phyloP scores from a whole-genome alignment of 2,329 filamentous ascomycete genomes.

The Xenoacremonium recifei region DNA sequence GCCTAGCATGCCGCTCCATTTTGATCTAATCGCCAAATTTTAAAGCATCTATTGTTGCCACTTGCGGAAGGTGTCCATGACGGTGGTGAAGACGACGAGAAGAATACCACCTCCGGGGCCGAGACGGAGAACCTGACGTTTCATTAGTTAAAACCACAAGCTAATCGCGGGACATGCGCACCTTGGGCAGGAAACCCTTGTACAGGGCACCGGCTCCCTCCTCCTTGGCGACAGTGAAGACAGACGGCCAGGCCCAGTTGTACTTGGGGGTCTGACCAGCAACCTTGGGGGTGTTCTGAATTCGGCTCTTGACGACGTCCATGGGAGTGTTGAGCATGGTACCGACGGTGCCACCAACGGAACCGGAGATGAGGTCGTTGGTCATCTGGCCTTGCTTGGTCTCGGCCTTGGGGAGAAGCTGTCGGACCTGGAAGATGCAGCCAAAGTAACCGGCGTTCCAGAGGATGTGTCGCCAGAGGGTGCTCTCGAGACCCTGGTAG shows the following conservation, averaged over 20 bases:
- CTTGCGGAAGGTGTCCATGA: constrained; percentile 89
- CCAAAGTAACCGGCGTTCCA: constrained; percentile 98
- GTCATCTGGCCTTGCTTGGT: constrained; percentile 78
- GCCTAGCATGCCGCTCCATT: not conserved
- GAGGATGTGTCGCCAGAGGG: constrained; percentile 84
- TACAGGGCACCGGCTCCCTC: constrained; percentile 91
- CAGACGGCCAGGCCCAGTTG: constrained; percentile 94
- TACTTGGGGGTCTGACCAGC: constrained; percentile 86
- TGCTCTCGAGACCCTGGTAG: constrained; percentile 96
- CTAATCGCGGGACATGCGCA: constrained; percentile 45
- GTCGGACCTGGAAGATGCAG: constrained; percentile 95
- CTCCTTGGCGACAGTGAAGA: constrained; percentile 85
- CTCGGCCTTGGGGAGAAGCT: constrained; percentile 75
- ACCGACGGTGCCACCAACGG: constrained; percentile 82
- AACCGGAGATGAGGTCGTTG: constrained; percentile 86
- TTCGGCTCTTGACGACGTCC: constrained; percentile 97
- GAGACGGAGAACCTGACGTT: constrained; percentile 42
- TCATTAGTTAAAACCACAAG: constrained; percentile 6
- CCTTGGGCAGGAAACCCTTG: constrained; percentile 98
- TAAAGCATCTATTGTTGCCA: constrained; percentile 28
- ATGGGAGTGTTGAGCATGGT: constrained; percentile 93
- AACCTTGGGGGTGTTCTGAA: constrained; percentile 88
- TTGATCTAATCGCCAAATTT: constrained; percentile 8
- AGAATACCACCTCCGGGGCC: constrained; percentile 65
- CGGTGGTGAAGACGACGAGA: constrained; percentile 81